Evolutionary conservation across 164 flowering plant genomes (phyloP).

Genomic region (Litsea cubeba): DNA sequence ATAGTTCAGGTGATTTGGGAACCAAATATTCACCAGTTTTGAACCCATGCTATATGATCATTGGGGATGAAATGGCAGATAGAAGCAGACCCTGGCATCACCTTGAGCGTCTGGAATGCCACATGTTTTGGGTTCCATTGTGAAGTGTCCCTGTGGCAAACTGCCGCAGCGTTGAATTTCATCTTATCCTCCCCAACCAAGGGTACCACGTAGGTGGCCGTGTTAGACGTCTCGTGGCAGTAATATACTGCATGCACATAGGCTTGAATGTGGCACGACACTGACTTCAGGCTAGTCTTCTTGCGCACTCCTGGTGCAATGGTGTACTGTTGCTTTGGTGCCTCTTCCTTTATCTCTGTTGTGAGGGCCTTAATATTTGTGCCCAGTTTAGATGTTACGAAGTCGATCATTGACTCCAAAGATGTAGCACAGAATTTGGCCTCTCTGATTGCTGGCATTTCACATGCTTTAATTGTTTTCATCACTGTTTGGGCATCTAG

Average conservation of each 20-base stretch:
- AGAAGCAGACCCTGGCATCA: constrained; percentile 33
- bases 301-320: constrained; percentile 10
- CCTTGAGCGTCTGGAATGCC: constrained; percentile 32
- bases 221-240: constrained; percentile 20
- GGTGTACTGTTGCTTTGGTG: constrained; percentile 12
- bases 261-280: constrained; percentile 23
- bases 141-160: constrained; percentile 29
- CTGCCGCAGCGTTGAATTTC: constrained; percentile 23
- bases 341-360: constrained; percentile 10
- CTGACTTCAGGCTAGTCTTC: constrained; percentile 10
- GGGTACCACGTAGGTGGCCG: constrained; percentile 22
- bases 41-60: constrained; percentile 27
- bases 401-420: constrained; percentile 33
- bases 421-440: constrained; percentile 31
- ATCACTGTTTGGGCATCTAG: constrained; percentile 29
- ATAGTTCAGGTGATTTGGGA: too few species aligned
- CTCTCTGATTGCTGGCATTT: constrained; percentile 22
- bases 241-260: constrained; percentile 30
- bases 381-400: constrained; percentile 26
- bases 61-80: constrained; percentile 34
- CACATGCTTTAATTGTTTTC: constrained; percentile 23
- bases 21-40: neutral
- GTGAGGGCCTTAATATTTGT: constrained; percentile 12
- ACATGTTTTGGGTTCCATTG: constrained; percentile 32
- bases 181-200: constrained; percentile 28